phyloP scores from a whole-genome alignment of 352 stramenopile species.

The Phytophthora idaei region DNA sequence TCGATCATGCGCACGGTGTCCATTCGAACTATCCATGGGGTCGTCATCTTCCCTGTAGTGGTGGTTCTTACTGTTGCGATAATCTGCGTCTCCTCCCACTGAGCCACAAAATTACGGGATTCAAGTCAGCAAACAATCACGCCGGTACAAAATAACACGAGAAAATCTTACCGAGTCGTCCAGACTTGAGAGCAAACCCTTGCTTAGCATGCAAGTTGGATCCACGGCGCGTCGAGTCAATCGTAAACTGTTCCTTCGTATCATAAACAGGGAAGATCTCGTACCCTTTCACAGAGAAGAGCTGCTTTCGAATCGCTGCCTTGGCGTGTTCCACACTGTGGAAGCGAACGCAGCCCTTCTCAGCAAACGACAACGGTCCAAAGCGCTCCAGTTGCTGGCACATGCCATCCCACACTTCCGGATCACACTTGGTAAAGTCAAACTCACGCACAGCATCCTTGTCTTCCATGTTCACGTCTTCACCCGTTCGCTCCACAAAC shows the following conservation, averaged over 20 bases:
- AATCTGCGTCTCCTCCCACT: conserved; percentile 41
- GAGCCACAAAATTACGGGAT: conserved; percentile 17
- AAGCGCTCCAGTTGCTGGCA: conserved; percentile 50
- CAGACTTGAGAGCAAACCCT: conserved; percentile 61
- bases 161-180: conserved; percentile 54
- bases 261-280: conserved; percentile 77
- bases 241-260: conserved; percentile 61
- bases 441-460: conserved; percentile 51
- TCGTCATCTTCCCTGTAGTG: conserved; percentile 34
- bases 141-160: conserved; percentile 17
- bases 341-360: conserved; percentile 61
- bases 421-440: conserved; percentile 51
- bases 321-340: conserved; percentile 60
- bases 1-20: conserved; percentile 28
- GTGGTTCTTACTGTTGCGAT: conserved; percentile 27
- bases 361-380: conserved; percentile 50
- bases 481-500: conserved; percentile 61
- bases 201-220: conserved; percentile 36
- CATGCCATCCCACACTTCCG: conserved; percentile 55
- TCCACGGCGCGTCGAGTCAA: conserved; percentile 50
- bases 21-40: conserved; percentile 19
- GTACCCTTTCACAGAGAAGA: conserved; percentile 50
- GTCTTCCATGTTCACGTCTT: conserved; percentile 38
- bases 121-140: conserved; percentile 34
- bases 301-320: conserved; percentile 51